Conservation (phyloP, 2,329 filamentous ascomycete species). For the Penicillium sp. region DNA sequence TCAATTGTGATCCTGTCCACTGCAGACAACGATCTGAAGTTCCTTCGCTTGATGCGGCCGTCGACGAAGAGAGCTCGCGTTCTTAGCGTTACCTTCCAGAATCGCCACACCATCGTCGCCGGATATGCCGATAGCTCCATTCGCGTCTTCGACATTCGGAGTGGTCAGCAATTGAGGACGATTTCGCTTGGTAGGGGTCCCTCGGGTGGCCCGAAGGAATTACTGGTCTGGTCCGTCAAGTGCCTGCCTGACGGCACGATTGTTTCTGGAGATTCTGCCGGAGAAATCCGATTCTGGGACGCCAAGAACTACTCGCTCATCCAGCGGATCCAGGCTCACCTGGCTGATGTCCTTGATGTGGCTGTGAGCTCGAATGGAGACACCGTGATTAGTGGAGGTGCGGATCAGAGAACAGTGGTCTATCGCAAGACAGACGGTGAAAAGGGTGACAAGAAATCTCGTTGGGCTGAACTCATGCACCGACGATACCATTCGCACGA, state of each 20-base stretch:
- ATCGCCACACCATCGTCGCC: slow-evolving; percentile 75
- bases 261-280: slow-evolving; percentile 90
- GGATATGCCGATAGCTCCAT: slow-evolving; percentile 98
- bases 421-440: slow-evolving; percentile 62
- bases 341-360: slow-evolving; percentile 87
- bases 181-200: slow-evolving; percentile 84
- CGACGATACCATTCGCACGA: slow-evolving; percentile 87
- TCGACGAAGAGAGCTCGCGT: slow-evolving; percentile 83
- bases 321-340: slow-evolving; percentile 81
- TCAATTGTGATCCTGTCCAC: slow-evolving; percentile 84
- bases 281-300: slow-evolving; percentile 90
- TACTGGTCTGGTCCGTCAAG: slow-evolving; percentile 91
- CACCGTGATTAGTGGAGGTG: slow-evolving; percentile 82
- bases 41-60: slow-evolving; percentile 72
- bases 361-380: slow-evolving; percentile 75
- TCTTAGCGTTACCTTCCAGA: slow-evolving; percentile 87
- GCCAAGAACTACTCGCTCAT: slow-evolving; percentile 85
- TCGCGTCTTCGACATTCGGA: slow-evolving; percentile 81
- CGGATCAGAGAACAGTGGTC: slow-evolving; percentile 81
- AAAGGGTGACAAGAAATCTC: slow-evolving; percentile 54
- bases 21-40: slow-evolving; percentile 76
- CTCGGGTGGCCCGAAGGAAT: slow-evolving; percentile 72
- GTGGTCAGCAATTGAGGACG: slow-evolving; percentile 69
- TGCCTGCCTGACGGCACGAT: slow-evolving; percentile 84
- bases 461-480: slow-evolving; percentile 85